A percentile compares a stretch with the other conserved stretches of the same genome.
Evolutionary conservation across 2,329 filamentous ascomycete genomes (phyloP).

Genomic region (Monosporascus sp.): DNA sequence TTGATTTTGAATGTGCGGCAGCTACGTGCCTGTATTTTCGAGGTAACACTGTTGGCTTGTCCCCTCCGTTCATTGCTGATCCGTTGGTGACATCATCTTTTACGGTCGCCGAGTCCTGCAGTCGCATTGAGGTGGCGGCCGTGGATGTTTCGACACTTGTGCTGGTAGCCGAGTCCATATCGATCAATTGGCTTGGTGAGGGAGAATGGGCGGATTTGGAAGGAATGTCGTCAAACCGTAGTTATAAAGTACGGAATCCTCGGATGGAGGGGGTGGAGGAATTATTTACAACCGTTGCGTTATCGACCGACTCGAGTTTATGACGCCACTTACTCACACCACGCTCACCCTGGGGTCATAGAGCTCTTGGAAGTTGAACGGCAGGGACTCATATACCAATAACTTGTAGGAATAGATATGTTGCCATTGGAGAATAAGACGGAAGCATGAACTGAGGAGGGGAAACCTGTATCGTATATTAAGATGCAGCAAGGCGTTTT

Average conservation of each 20-base stretch:
- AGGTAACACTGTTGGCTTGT: constrained; percentile 32
- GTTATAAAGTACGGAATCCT: neutral
- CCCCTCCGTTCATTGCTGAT: constrained; percentile 19
- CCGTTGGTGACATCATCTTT: constrained; percentile 1
- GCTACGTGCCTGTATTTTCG: constrained; percentile 88
- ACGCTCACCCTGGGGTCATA: neutral
- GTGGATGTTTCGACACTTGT: constrained; percentile 28
- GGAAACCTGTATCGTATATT: neutral
- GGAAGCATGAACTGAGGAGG: neutral
- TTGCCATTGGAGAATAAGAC: neutral
- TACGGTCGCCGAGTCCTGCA: constrained; percentile 6
- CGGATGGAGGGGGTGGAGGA: neutral
- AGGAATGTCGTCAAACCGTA: too few relatives aligned
- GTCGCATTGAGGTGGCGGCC: constrained; percentile 15
- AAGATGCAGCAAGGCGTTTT: neutral
- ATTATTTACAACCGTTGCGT: neutral
- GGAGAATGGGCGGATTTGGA: too few relatives aligned
- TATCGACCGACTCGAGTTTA: neutral
- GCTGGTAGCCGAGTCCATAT: constrained; percentile 38
- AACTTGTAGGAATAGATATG: neutral
- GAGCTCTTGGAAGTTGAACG: neutral
- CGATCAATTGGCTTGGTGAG: too few relatives aligned
- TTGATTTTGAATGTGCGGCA: constrained; percentile 69
- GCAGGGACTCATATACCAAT: too few relatives aligned
- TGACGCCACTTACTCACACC: neutral